A percentile compares a stretch with the other conserved stretches of the same genome.
Evolutionary conservation across 1,284 basidiomycete species (phyloP).

Genomic region (Ceratobasidium sp.): DNA sequence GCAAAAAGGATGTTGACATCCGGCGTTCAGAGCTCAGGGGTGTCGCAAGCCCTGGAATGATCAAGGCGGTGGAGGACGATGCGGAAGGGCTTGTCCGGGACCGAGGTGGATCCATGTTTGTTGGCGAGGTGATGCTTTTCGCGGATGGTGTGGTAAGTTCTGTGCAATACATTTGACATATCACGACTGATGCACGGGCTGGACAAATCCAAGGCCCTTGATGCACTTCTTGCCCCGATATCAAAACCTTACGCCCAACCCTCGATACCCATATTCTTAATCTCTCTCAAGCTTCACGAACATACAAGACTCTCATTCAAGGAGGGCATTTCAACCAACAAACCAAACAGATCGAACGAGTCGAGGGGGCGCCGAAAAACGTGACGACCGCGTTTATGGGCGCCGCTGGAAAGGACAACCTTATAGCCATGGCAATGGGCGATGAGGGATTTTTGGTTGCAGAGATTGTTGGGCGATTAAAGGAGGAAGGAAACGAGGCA

Average conservation of each 20-base stretch:
- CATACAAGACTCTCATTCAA: constrained; percentile 86
- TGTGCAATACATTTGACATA: neutral
- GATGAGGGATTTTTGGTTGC: constrained; percentile 80
- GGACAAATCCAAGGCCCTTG: constrained; percentile 75
- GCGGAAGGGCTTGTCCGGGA: constrained; percentile 69
- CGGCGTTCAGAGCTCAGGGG: constrained; percentile 72
- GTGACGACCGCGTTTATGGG: constrained; percentile 69
- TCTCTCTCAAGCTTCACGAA: constrained; percentile 76
- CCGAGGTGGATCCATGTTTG: constrained; percentile 76
- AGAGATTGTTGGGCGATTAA: constrained; percentile 73
- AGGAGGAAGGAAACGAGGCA: constrained; percentile 53
- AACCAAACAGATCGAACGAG: constrained; percentile 60
- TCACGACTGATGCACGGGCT: constrained; percentile 5
- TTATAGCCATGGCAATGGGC: constrained; percentile 67
- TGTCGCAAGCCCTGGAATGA: constrained; percentile 72
- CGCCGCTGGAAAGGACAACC: constrained; percentile 62
- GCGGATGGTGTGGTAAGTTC: constrained; percentile 76
- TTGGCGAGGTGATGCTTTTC: constrained; percentile 81
- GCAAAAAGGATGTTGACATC: constrained; percentile 74
- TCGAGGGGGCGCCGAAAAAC: constrained; percentile 55
- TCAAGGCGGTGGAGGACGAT: constrained; percentile 69
- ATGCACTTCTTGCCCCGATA: constrained; percentile 65
- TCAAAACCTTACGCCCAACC: constrained; percentile 54
- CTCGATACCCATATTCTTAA: constrained; percentile 73
- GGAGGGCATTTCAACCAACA: constrained; percentile 84